These are phyloP conservation scores for Globisporangium alternatum DNA, from an alignment of 352 stramenopile species.

Conservation along the genomic window DNA sequence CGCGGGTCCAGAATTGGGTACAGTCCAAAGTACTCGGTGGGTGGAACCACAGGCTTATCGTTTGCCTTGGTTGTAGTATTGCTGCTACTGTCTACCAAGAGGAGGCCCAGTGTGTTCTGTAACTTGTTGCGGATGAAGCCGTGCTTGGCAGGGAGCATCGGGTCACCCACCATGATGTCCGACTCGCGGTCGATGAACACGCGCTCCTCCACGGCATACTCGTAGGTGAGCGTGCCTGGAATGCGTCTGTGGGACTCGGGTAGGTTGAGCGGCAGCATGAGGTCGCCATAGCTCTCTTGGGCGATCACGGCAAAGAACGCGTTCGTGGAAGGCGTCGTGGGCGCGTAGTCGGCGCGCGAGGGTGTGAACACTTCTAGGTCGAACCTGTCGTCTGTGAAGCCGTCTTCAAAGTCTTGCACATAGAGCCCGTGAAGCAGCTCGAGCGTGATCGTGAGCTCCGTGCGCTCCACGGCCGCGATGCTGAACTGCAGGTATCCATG, in stretches of 20 bases:
- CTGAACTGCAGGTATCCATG: conserved; percentile 92
- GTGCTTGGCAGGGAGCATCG: conserved; percentile 43
- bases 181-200: conserved; percentile 90
- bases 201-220: conserved; percentile 70
- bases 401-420: conserved; percentile 87
- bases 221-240: conserved; percentile 43
- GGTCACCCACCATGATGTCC: conserved; percentile 91
- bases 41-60: conserved; percentile 24
- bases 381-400: conserved; percentile 75
- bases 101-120: conserved; percentile 48
- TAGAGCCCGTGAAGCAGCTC: conserved; percentile 95
- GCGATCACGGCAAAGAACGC: conserved; percentile 85
- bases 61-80: conserved; percentile 12
- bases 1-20: conserved; percentile 43
- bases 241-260: conserved; percentile 67
- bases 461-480: conserved; percentile 74
- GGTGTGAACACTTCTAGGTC: conserved; percentile 91
- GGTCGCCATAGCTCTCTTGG: conserved; percentile 60
- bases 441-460: conserved; percentile 88
- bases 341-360: conserved; percentile 63
- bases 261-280: conserved; percentile 95
- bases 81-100: conserved; percentile 19
- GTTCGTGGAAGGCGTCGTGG: conserved; percentile 50
- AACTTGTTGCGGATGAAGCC: conserved; percentile 58
- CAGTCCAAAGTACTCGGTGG: conserved; percentile 57